Percentiles rank a stretch among this genome's conserved stretches.
These are phyloP conservation scores for Monilinia aucupariae DNA, from an alignment of 2,329 filamentous ascomycete genomes.

Conservation along the genomic window DNA sequence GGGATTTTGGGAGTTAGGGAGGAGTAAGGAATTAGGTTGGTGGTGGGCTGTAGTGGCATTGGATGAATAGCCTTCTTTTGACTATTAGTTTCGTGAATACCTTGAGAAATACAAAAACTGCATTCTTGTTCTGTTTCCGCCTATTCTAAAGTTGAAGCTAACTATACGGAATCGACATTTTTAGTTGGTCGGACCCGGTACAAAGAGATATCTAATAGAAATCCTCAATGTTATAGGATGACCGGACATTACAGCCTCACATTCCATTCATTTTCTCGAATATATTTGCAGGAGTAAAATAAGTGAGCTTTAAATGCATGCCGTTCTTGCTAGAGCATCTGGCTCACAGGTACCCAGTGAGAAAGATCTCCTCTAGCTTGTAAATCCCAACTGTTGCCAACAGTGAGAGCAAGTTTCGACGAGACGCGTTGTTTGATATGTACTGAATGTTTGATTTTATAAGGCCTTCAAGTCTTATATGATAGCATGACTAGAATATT, in stretches of 20 bases:
- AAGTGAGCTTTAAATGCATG: neutral
- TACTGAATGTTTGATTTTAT: no score
- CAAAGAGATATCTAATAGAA: neutral
- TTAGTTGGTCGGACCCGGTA: neutral
- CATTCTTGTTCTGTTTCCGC: neutral
- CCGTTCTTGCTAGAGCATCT: neutral
- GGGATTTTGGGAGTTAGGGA: neutral
- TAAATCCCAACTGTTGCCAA: neutral
- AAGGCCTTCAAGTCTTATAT: no score
- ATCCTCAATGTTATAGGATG: neutral
- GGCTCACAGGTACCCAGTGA: neutral
- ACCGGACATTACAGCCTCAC: neutral
- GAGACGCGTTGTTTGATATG: no score
- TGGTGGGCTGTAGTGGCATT: neutral
- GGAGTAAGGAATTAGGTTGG: neutral
- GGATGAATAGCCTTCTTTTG: conserved; percentile 1
- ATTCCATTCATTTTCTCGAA: neutral
- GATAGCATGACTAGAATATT: no score
- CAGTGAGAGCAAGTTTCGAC: no score
- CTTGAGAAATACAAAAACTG: neutral
- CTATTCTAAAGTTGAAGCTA: neutral
- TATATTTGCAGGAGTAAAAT: neutral
- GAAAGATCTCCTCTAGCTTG: neutral
- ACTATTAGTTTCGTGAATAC: neutral
- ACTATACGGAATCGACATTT: neutral